A percentile compares a stretch with the other conserved stretches of the same genome.
phyloP scores from a whole-genome alignment of 352 stramenopile genomes.

The Pythium periplocum region DNA sequence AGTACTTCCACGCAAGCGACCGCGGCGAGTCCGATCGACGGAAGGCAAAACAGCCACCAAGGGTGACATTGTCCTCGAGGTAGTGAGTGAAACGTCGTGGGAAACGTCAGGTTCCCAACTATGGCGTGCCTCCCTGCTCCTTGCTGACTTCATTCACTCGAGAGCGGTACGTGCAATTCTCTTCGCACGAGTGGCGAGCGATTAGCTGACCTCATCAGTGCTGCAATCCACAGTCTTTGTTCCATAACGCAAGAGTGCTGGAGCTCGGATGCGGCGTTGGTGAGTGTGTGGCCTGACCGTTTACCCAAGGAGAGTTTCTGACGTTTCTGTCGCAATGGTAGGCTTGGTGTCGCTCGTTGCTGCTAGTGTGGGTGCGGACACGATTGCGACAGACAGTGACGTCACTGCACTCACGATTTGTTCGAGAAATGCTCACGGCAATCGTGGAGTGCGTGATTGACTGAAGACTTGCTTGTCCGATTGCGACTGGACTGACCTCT shows the following conservation, averaged over 20 bases:
- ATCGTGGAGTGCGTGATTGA: constrained; percentile 16
- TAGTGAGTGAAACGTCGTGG: neutral
- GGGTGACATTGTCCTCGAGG: neutral
- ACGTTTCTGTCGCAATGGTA: constrained; percentile 10
- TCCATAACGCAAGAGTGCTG: constrained; percentile 28
- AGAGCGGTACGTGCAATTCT: too few relatives aligned
- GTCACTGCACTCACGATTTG: constrained; percentile 27
- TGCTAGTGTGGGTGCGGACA: constrained; percentile 22
- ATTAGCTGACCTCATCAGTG: constrained; percentile 4
- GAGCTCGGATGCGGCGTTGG: constrained; percentile 56
- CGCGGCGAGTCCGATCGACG: neutral
- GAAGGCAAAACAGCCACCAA: neutral
- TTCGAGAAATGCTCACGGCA: constrained; percentile 28
- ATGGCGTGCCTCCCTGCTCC: constrained; percentile 47
- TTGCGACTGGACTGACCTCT: neutral
- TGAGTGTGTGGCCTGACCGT: constrained; percentile 11
- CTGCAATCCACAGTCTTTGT: constrained; percentile 14
- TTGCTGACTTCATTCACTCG: constrained; percentile 41
- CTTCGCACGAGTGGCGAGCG: constrained; percentile 10
- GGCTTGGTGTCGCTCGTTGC: constrained; percentile 42
- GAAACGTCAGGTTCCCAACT: constrained; percentile 13
- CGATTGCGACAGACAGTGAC: constrained; percentile 49
- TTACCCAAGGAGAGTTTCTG: neutral
- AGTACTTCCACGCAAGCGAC: constrained; percentile 6
- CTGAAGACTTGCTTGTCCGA: neutral